Evolutionary conservation across 129 eudicot species (phyloP), one percentile per base, ranked within the genome.

Genomic region (Ambrosia artemisiifolia): DNA sequence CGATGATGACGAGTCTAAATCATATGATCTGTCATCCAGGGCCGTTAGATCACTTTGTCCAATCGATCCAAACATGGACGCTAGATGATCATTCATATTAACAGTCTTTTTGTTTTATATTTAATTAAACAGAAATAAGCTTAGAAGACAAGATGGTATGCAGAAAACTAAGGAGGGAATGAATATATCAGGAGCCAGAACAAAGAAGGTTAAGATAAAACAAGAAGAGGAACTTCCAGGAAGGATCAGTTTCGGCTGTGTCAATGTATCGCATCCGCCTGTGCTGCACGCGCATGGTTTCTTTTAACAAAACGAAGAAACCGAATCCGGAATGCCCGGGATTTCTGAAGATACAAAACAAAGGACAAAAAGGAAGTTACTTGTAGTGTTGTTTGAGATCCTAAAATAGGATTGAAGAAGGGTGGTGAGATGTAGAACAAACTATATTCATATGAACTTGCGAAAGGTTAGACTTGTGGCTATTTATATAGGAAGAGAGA

Each of bases 171-270:
- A 33, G 17, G 30, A 76, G 43, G 69, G 82, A 56, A 48, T 2
- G 74, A 36, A 36, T n/a, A n/a, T n/a, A n/a, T 88, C 82, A 85
- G 35, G 88, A 88, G 9, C 85, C 87, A 43, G 69, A 82, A 77
- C 85, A 79, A 61, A 83, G 60, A 78, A 88, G 91, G 16, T 78
- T 67, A 30, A 82, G 72, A 46, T 57, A 82, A 69, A 88, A 85
- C 82, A 88, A 80, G 80, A 79, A 69, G 79, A 83, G 72, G 75
- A 81, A 80, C 65, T 82, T 82, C 90, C 87, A 83, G 64, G 71
- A 65, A 74, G 85, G 80, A 67, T 75, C 76, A 5, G 73, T 78
- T 82, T 85, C 83, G 67, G 75, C 83, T 19, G 87, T 73, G 50
- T 76, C 74, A 77, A 74, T 57, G 73, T 72, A 78, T 61, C 81